phyloP scores from a whole-genome alignment of 345 rosid genomes.

The Eucalyptus microcorys region DNA sequence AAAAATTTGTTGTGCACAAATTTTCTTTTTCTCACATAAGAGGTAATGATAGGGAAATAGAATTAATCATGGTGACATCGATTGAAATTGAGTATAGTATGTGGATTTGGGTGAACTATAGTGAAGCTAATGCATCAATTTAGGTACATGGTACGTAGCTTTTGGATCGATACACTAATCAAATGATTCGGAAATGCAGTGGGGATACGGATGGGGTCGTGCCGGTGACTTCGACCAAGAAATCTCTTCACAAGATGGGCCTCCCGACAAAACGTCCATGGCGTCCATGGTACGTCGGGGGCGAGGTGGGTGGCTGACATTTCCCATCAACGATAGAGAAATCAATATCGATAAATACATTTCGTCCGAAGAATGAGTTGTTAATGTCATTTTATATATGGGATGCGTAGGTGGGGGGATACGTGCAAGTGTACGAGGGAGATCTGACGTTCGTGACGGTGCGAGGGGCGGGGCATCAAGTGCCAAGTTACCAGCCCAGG shows the following conservation, averaged over 20 bases:
- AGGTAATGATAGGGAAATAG: not conserved
- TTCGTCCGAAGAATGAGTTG: not conserved
- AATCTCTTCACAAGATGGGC: slow-evolving; percentile 53
- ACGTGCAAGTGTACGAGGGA: slow-evolving; percentile 58
- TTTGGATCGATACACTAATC: not conserved
- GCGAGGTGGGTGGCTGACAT: slow-evolving; percentile 27
- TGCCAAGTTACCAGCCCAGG: slow-evolving; percentile 76
- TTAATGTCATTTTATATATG: not conserved
- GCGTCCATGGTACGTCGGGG: slow-evolving; percentile 66
- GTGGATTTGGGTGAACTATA: not conserved
- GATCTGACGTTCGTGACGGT: slow-evolving; percentile 68
- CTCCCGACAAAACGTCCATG: slow-evolving; percentile 41
- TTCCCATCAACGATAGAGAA: not conserved
- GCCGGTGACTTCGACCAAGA: slow-evolving; percentile 71
- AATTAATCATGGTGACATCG: not conserved
- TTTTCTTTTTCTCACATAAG: not conserved
- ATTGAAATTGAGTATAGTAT: not conserved
- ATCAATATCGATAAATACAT: not conserved
- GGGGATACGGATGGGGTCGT: slow-evolving; percentile 82
- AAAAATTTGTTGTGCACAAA: not conserved
- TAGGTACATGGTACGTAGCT: not conserved
- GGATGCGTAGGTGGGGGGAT: slow-evolving; percentile 54
- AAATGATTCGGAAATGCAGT: slow-evolving; percentile 19
- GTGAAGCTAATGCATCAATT: not conserved
- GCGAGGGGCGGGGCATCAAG: slow-evolving; percentile 88